Base-by-base conservation (phyloP, 305 asterid species). In the Fraxinus latifolia region DNA sequence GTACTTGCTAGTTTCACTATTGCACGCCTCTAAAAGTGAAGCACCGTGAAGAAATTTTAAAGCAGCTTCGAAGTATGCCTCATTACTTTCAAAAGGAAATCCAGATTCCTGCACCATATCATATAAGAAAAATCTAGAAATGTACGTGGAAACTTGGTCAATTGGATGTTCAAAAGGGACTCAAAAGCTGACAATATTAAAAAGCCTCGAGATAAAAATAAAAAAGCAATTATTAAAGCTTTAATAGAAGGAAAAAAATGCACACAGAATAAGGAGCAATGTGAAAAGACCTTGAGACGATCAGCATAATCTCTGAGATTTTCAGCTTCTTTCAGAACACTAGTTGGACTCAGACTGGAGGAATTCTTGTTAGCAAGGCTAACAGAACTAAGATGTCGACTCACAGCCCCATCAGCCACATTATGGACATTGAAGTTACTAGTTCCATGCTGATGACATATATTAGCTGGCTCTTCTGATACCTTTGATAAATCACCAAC, bases 1-100 rank as follows among this genome's bases (percentile, higher is more conserved):
- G 39, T 84, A 88, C 83, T 90, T 92, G 86, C 84, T 82, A 80
- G 83, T 87, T 74, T 87, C 96, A 77, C 81, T 85, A 77, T 77
- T 84, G 87, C 90, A 88, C 65, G 87, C 86, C 84, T 96, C 99
- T 71, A 90, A 84, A 86, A 93, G 97, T 62, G 94, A 89, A 86
- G 98, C 99, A 1, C 95, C 97, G 3, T 88, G 92, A 84, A 96
- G 97, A 89, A 89, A 94, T 91, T 91, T 89, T 33, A 96, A 80
- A 62, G 96, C 97, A 47, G 98, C 97, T 89, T 91, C 89, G 82
- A 96, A 94, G 89, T 87, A 89, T 82, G 88, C 91, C 81, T 89
- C 90, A 77, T 92, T 93, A 85, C 97, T 90, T 87, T 96, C 97
- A 53, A 88, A 88, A 62, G 83, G 85, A 82, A 94, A 92, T 83